Base-by-base conservation (phyloP, 2,329 filamentous ascomycete genomes). In the Rutstroemia sp. region DNA sequence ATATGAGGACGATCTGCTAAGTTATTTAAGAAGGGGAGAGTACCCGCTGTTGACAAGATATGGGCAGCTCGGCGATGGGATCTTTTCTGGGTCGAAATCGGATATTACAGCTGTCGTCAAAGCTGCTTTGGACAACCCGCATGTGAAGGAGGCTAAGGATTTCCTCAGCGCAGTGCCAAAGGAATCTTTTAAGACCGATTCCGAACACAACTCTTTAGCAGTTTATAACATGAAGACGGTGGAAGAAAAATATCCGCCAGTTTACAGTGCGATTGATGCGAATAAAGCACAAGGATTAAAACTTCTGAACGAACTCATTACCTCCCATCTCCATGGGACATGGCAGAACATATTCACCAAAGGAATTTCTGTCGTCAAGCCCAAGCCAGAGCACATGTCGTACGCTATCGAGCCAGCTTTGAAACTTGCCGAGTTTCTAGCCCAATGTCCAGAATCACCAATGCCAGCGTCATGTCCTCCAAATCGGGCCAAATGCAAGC, bases 361-460 rank as follows among this genome's bases (percentile, higher is more conserved):
- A 41, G 92, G 94, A 30, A 86, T 97, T 57, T 81, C 85, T 5
- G 83, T 96, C 3, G 75, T 95, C 45, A 92, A 95, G 69, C 91
- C 92, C 0, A 78, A 88, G 19, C 81, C 88, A 1, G 75, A 87
- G 51, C 84, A 91, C 68, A 92, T 88, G 41, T 88, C 87, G 1
- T 78, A 83, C 16, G 77, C 95, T 64, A 78, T 91, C 50, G 77
- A 82, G 55, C 83, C 86, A 38, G 87, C 87, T 3, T 73, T 86
- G 54, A 79, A 86, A 45, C 79, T 97, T 27, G 92, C 89, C 3
- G 77, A 82, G 30, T 84, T 88, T 55, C 82, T 99, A 5, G 82
- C 84, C 1, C 78, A 84, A 64, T 99, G 94, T 68, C 81, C 89
- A 0, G 75, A 82, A 16, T 85, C 83, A 0, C 88, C 91, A 0